Percentiles rank a stretch among this genome's conserved stretches.
These are phyloP conservation scores for Nidularia sp. DNA, from an alignment of 768 basidiomycete species.

Conservation along the genomic window DNA sequence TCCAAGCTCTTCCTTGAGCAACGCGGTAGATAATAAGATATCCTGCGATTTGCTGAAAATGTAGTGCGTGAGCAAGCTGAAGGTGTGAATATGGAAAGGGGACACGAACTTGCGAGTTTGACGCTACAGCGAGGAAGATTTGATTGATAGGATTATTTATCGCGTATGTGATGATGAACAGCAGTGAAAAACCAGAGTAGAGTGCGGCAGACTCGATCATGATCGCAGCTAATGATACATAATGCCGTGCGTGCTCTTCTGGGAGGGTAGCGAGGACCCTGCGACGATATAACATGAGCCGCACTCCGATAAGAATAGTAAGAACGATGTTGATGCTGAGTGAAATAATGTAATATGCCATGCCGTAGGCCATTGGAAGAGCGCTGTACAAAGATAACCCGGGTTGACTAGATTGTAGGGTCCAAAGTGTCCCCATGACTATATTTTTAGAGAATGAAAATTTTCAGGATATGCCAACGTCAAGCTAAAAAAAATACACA, in stretches of 20 bases:
- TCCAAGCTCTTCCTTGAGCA: conserved; percentile 42
- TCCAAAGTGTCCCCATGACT: conserved; percentile 40
- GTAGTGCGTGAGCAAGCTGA: no score
- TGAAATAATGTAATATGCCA: conserved; percentile 33
- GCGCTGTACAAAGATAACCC: conserved; percentile 33
- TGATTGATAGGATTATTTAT: conserved; percentile 34
- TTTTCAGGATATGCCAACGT: background rate
- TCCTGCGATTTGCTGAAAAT: conserved; percentile 36
- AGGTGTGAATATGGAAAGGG: no score
- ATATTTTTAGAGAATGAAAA: background rate
- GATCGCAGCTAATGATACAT: conserved; percentile 30
- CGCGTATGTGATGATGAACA: conserved; percentile 38
- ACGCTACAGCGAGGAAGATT: conserved; percentile 28
- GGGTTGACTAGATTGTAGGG: conserved; percentile 36
- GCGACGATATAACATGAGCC: conserved; percentile 28
- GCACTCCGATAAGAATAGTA: conserved; percentile 29
- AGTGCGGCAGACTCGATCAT: conserved; percentile 41
- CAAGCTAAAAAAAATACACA: conserved; percentile 12
- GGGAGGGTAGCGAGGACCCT: conserved; percentile 22
- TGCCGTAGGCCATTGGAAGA: conserved; percentile 29
- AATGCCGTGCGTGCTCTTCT: conserved; percentile 26
- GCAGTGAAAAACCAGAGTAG: conserved; percentile 33
- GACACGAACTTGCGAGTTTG: conserved; percentile 26
- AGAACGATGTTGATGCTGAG: conserved; percentile 36
- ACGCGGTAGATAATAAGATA: conserved; percentile 47